A percentile compares a stretch with the other conserved stretches of the same genome.
phyloP scores from a whole-genome alignment of 345 rosid species.

The Firmiana major region DNA sequence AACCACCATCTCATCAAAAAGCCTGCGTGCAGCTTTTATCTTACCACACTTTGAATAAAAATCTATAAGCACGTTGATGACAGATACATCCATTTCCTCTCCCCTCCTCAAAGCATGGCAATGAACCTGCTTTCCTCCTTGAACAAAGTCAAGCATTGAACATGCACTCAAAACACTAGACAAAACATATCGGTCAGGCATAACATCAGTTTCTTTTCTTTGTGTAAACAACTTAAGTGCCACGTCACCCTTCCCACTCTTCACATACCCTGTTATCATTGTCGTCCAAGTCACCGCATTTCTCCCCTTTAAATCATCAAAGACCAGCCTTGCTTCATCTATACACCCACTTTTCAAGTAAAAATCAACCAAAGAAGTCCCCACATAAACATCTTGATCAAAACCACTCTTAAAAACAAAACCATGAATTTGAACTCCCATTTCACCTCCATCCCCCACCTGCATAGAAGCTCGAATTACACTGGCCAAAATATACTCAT shows the following conservation, averaged over 20 bases:
- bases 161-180: slow-evolving; percentile 65
- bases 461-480: slow-evolving; percentile 47
- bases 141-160: slow-evolving; percentile 39
- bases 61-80: slow-evolving; percentile 61
- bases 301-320: slow-evolving; percentile 50
- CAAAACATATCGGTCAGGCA: slow-evolving; percentile 53
- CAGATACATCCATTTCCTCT: slow-evolving; percentile 54
- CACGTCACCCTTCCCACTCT: slow-evolving; percentile 49
- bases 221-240: slow-evolving; percentile 46
- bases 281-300: slow-evolving; percentile 65
- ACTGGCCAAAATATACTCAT: slow-evolving; percentile 69
- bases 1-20: slow-evolving; percentile 49
- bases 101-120: slow-evolving; percentile 52
- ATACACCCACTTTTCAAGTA: slow-evolving; percentile 45
- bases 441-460: slow-evolving; percentile 22
- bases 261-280: slow-evolving; percentile 58
- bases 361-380: slow-evolving; percentile 59
- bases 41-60: slow-evolving; percentile 58
- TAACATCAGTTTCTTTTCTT: slow-evolving; percentile 31
- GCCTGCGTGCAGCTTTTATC: slow-evolving; percentile 37
- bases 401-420: slow-evolving; percentile 54
- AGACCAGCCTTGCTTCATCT: slow-evolving; percentile 55
- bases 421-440: slow-evolving; percentile 53
- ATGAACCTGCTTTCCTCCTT: slow-evolving; percentile 77
- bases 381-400: slow-evolving; percentile 57